Evolutionary conservation across 2,329 filamentous ascomycete species (phyloP).

Genomic region (Huntiella savannae): DNA sequence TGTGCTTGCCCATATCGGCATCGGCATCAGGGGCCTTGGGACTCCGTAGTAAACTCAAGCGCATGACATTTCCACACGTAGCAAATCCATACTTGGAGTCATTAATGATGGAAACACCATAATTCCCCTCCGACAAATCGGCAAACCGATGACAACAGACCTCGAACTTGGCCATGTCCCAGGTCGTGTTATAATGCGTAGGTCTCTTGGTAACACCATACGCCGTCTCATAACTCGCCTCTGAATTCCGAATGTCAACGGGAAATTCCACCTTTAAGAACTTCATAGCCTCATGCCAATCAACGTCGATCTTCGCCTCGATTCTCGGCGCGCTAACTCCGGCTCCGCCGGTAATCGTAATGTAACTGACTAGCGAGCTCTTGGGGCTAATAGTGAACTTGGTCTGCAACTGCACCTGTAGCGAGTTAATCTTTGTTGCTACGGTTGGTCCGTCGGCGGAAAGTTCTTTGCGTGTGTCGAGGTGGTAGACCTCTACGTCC

Average conservation of each 20-base stretch:
- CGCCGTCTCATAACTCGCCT: slow-evolving; percentile 89
- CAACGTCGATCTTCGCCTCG: slow-evolving; percentile 61
- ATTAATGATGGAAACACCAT: slow-evolving; percentile 83
- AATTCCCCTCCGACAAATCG: slow-evolving; percentile 70
- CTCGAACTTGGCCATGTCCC: slow-evolving; percentile 97
- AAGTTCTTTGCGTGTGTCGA: slow-evolving; percentile 68
- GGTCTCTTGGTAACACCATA: slow-evolving; percentile 76
- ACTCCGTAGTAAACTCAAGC: slow-evolving; percentile 65
- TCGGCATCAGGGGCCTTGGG: slow-evolving; percentile 86
- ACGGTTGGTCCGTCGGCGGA: slow-evolving; percentile 46
- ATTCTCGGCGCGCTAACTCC: slow-evolving; percentile 19
- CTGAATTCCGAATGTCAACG: slow-evolving; percentile 73
- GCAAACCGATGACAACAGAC: slow-evolving; percentile 93
- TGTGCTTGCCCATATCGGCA: slow-evolving; percentile 81
- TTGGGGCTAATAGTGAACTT: slow-evolving; percentile 73
- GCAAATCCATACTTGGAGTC: slow-evolving; percentile 95
- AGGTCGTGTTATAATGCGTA: slow-evolving; percentile 94
- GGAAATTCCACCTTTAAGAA: slow-evolving; percentile 99
- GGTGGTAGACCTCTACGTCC: slow-evolving; percentile 94
- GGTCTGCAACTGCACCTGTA: slow-evolving; percentile 59
- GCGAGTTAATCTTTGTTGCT: background rate
- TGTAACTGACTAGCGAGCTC: slow-evolving; percentile 71
- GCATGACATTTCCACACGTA: slow-evolving; percentile 74
- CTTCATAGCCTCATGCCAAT: slow-evolving; percentile 93
- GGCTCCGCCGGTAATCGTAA: slow-evolving; percentile 54